Conservation (phyloP, 2,329 filamentous ascomycete genomes). For the Coniella lustricola region DNA sequence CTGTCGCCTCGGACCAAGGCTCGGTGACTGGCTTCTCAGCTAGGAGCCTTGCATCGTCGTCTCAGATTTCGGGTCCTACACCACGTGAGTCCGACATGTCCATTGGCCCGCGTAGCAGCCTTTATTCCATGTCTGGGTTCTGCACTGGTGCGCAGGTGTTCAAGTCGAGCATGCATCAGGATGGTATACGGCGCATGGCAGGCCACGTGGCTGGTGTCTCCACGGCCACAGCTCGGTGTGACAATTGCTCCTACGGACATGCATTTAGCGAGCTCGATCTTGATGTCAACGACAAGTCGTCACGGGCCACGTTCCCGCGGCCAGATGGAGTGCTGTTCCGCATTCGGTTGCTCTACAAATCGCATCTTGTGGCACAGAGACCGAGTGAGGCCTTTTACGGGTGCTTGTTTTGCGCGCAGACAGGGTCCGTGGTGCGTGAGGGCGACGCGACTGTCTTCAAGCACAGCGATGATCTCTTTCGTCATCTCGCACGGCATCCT, state of each 20-base stretch:
- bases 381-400: constrained; percentile 29
- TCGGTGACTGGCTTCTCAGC: constrained; percentile 8
- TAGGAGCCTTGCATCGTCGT: constrained; percentile 9
- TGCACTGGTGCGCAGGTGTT: constrained; percentile 33
- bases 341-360: constrained; percentile 36
- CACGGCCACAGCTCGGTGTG: constrained; percentile 3
- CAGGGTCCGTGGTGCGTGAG: constrained; percentile 27
- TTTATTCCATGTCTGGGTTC: constrained; percentile 29
- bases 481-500: constrained; percentile 32
- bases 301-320: constrained; percentile 8
- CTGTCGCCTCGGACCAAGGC: constrained; percentile 3
- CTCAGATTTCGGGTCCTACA: constrained; percentile 1
- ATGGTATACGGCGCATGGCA: constrained; percentile 27
- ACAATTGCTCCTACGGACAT: constrained; percentile 17
- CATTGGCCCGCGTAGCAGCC: constrained; percentile 30
- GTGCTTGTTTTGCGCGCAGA: constrained; percentile 33
- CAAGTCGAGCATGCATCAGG: constrained; percentile 27
- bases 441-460: constrained; percentile 36
- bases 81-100: constrained; percentile 21
- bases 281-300: constrained; percentile 7
- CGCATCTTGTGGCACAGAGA: constrained; percentile 28
- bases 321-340: constrained; percentile 29
- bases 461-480: constrained; percentile 29
- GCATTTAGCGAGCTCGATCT: constrained; percentile 12
- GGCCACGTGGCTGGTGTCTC: constrained; percentile 19